Conservation (phyloP, 495 filamentous ascomycete species). For the Saxophila tyrrhenica region DNA sequence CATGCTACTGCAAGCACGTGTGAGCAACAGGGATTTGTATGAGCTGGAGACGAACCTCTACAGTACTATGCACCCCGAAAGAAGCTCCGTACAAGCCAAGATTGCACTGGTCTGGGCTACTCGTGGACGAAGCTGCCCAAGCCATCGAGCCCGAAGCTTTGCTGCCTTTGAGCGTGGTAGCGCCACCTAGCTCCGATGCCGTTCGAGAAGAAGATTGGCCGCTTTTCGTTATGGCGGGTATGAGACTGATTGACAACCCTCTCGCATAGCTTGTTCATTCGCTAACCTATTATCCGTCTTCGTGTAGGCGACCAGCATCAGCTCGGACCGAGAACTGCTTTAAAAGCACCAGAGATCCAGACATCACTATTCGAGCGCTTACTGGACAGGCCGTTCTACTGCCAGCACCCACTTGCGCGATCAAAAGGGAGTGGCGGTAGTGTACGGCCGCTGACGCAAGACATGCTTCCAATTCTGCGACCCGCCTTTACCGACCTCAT, state of each 20-base stretch:
- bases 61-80: slow-evolving; percentile 24
- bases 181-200: slow-evolving; percentile 30
- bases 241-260: too few species aligned
- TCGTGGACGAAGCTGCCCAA: slow-evolving; percentile 49
- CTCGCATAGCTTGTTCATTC: too few species aligned
- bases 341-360: slow-evolving; percentile 30
- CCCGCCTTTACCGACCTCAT: slow-evolving; percentile 44
- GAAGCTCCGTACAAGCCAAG: slow-evolving; percentile 5
- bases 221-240: slow-evolving; percentile 46
- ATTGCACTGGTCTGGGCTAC: slow-evolving; percentile 43
- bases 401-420: slow-evolving; percentile 38
- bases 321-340: slow-evolving; percentile 39
- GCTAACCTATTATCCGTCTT: too few species aligned
- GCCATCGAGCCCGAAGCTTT: slow-evolving; percentile 43
- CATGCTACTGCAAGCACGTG: slow-evolving; percentile 38
- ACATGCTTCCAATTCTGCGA: slow-evolving; percentile 31
- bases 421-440: slow-evolving; percentile 16
- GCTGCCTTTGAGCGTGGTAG: slow-evolving; percentile 39
- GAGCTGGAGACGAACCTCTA: slow-evolving; percentile 22
- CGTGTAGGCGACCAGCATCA: slow-evolving; percentile 46
- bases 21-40: slow-evolving; percentile 38
- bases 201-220: slow-evolving; percentile 22
- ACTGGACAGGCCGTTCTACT: slow-evolving; percentile 35
- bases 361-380: slow-evolving; percentile 43
- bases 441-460: slow-evolving; percentile 15